Base-by-base conservation (phyloP, 2,329 filamentous ascomycete genomes). In the Calonectria leucothoes region DNA sequence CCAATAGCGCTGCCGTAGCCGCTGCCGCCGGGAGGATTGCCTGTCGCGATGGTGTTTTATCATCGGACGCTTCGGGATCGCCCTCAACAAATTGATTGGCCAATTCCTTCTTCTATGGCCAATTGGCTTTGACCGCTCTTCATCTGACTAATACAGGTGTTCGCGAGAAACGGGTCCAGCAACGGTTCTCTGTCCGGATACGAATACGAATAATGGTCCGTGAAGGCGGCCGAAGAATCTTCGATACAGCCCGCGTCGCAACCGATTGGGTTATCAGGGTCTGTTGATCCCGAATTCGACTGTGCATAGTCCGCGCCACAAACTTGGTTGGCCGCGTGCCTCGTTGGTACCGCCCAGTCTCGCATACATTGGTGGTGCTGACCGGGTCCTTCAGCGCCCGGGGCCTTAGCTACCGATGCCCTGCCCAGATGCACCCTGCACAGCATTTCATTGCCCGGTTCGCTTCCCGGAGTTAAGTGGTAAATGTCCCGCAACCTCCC, bases 191-290 rank as follows among this genome's bases (percentile, higher is more conserved):
- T 29, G 12, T 37, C 71, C 77, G 69, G 74, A 79, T 74, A 76
- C 78, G 78, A 79, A 79, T 76, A 79, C 78, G 78, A 78, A 75
- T 57, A 73, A 70, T 64, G 66, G n/a, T 25, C 25, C 15, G 29
- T 45, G 45, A n/a, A 23, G 29, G 33, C 51, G 48, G 27, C 57
- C 29, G 27, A 71, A 59, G 27, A 61, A 42, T 51, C 52, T 12
- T 37, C 14, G 15, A 64, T 49, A 37, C 65, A 33, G 33, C 31
- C 61, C 37, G 31, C 31, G 55, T 55, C 55, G 45, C 55, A 37
- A 67, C 35, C 70, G 64, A 67, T 71, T 71, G 64, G 64, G 49
- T 59, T 25, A 23, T 37, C 11, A 45, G 49, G 52, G 42, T 45
- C 63, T 27, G 52, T 55, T 57, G 61, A 42, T 73, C 37, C 71